Conservation (phyloP, 306 rosid genomes). For the Quercus alba region DNA sequence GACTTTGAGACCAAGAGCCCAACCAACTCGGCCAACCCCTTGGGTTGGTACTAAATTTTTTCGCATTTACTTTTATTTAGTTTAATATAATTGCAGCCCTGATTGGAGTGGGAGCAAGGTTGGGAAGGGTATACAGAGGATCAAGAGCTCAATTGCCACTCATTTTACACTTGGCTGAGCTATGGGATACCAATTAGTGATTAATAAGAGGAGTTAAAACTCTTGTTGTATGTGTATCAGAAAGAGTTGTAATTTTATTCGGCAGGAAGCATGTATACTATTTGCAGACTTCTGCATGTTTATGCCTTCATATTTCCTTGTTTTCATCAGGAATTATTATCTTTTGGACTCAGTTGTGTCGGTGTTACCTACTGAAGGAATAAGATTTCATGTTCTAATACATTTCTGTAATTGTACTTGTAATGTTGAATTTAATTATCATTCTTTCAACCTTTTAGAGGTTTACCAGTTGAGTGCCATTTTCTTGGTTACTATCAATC, state of each 20-base stretch:
- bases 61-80: constrained; percentile 32
- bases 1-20: too few species aligned
- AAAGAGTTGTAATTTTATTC: constrained; percentile 31
- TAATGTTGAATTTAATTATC: constrained; percentile 1
- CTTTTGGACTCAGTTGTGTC: constrained; percentile 34
- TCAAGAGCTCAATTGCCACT: constrained; percentile 67
- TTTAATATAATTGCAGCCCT: constrained; percentile 43
- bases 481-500: not conserved
- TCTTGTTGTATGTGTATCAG: constrained; percentile 38
- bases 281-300: constrained; percentile 46
- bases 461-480: too few species aligned
- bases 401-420: not conserved
- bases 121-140: constrained; percentile 41
- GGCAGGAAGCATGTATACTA: constrained; percentile 32
- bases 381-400: constrained; percentile 33
- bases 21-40: too few species aligned
- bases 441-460: not conserved
- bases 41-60: not conserved
- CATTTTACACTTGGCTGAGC: constrained; percentile 81
- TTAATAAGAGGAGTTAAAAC: constrained; percentile 35
- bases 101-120: constrained; percentile 45
- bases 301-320: constrained; percentile 30
- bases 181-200: constrained; percentile 37
- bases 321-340: constrained; percentile 29
- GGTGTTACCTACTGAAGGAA: constrained; percentile 28